Percentiles rank a stretch among this genome's conserved stretches.
phyloP scores from a whole-genome alignment of 345 rosid genomes.

The Ailanthus altissimus region DNA sequence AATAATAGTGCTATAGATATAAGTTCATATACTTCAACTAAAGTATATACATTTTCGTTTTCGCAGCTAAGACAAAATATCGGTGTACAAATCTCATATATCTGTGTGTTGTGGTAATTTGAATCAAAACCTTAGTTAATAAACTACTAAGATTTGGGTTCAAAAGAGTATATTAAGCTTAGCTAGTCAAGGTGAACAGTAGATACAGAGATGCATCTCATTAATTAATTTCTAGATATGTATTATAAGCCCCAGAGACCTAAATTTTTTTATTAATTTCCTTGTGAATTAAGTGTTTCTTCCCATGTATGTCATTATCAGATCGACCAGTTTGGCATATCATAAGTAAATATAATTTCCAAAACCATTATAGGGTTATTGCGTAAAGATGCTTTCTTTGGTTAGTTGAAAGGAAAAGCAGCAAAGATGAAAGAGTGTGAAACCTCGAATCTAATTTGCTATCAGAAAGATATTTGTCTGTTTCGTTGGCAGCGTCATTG shows the following conservation, averaged over 20 bases:
- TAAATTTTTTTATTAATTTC: no score
- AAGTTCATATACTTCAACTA: not conserved
- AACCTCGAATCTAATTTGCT: slow-evolving; percentile 9
- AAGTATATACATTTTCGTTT: not conserved
- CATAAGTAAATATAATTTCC: no score
- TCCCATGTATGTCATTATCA: not conserved
- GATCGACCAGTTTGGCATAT: not conserved
- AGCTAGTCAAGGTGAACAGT: no score
- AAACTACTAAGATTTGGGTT: not conserved
- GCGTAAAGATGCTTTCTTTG: not conserved
- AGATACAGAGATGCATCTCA: no score
- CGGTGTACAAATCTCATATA: not conserved
- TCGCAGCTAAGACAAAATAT: not conserved
- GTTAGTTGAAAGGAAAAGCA: not conserved
- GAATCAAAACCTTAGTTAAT: not conserved
- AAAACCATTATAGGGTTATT: not conserved
- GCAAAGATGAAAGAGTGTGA: not conserved
- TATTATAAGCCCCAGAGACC: no score
- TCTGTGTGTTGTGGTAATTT: not conserved
- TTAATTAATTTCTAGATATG: no score
- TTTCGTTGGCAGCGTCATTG: slow-evolving; percentile 10
- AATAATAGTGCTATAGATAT: no score
- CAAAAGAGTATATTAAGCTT: not conserved
- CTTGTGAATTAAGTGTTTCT: no score
- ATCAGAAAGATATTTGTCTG: slow-evolving; percentile 10